Conservation (phyloP, 352 stramenopile genomes). For the Phytophthora ohioensis region DNA sequence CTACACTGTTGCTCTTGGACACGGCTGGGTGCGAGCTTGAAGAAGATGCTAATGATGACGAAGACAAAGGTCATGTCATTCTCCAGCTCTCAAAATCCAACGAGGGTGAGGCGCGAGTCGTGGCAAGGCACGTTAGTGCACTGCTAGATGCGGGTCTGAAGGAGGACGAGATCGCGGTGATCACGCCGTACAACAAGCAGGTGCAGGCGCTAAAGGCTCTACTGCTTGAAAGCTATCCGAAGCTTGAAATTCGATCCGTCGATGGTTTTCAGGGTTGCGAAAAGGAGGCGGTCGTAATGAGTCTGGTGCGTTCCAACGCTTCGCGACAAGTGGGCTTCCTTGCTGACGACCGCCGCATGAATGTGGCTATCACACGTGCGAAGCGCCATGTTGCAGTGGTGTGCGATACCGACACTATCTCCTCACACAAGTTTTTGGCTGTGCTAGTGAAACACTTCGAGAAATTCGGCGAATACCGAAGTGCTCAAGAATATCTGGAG, state of each 20-base stretch:
- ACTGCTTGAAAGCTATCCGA: conserved; percentile 74
- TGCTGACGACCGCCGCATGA: conserved; percentile 96
- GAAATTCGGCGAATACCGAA: conserved; percentile 91
- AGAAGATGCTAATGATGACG: conserved; percentile 69
- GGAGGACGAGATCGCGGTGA: conserved; percentile 95
- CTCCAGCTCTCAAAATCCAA: conserved; percentile 83
- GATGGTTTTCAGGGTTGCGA: conserved; percentile 98
- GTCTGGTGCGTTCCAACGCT: conserved; percentile 95
- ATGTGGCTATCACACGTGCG: conserved; percentile 97
- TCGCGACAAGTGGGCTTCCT: conserved; percentile 95
- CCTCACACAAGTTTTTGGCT: conserved; percentile 91
- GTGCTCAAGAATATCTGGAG: conserved; percentile 84
- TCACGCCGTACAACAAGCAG: conserved; percentile 99
- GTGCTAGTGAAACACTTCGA: conserved; percentile 94
- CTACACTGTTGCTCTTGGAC: conserved; percentile 93
- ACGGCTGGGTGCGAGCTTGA: conserved; percentile 94
- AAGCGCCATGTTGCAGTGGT: conserved; percentile 96
- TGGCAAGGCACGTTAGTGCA: conserved; percentile 83
- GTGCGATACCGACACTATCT: conserved; percentile 95
- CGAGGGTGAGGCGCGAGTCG: conserved; percentile 75
- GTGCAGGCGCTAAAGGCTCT: conserved; percentile 92
- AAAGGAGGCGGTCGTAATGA: conserved; percentile 98
- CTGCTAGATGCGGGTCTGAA: conserved; percentile 89
- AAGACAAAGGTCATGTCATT: conserved; percentile 24
- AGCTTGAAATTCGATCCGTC: conserved; percentile 93